Conservation (phyloP, 1,284 basidiomycete genomes). For the Chondrostereum purpureum region DNA sequence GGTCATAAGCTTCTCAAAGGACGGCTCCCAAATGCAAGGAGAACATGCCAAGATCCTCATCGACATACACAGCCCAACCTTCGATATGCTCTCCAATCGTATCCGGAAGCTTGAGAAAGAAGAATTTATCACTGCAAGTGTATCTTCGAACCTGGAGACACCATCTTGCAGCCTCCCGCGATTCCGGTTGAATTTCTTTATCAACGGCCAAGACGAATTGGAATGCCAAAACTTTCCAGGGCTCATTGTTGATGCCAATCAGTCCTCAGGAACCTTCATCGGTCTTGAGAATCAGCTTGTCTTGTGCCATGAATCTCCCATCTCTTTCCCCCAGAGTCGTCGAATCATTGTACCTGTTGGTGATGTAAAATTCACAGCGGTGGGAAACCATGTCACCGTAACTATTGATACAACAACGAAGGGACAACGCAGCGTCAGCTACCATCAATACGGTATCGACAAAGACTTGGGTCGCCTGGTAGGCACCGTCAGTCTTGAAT, state of each 20-base stretch:
- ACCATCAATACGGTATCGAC: slow-evolving; percentile 34
- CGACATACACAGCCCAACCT: slow-evolving; percentile 21
- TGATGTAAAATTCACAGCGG: not conserved
- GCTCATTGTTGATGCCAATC: slow-evolving; percentile 27
- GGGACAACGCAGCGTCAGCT: slow-evolving; percentile 13
- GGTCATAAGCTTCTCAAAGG: slow-evolving; percentile 15
- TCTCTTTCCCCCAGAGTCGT: slow-evolving; percentile 12
- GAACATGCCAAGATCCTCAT: slow-evolving; percentile 9
- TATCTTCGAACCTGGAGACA: slow-evolving; percentile 2
- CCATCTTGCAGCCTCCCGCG: slow-evolving; percentile 23
- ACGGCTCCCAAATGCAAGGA: not conserved
- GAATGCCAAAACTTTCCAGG: slow-evolving; percentile 29
- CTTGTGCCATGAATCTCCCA: slow-evolving; percentile 16
- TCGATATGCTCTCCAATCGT: slow-evolving; percentile 22
- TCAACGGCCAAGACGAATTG: slow-evolving; percentile 20
- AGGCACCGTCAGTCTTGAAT: slow-evolving; percentile 24
- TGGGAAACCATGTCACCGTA: slow-evolving; percentile 20
- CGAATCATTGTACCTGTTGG: slow-evolving; percentile 31
- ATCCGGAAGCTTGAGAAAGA: slow-evolving; percentile 26
- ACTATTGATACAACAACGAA: slow-evolving; percentile 13
- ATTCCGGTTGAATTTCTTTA: slow-evolving; percentile 30
- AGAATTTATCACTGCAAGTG: slow-evolving; percentile 22
- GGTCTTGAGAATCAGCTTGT: slow-evolving; percentile 35
- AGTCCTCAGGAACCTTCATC: slow-evolving; percentile 31
- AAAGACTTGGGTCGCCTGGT: slow-evolving; percentile 30